A percentile compares a stretch with the other conserved stretches of the same genome.
Evolutionary conservation across 2,329 filamentous ascomycete species (phyloP).

Genomic region (Samsoniella hepiali): DNA sequence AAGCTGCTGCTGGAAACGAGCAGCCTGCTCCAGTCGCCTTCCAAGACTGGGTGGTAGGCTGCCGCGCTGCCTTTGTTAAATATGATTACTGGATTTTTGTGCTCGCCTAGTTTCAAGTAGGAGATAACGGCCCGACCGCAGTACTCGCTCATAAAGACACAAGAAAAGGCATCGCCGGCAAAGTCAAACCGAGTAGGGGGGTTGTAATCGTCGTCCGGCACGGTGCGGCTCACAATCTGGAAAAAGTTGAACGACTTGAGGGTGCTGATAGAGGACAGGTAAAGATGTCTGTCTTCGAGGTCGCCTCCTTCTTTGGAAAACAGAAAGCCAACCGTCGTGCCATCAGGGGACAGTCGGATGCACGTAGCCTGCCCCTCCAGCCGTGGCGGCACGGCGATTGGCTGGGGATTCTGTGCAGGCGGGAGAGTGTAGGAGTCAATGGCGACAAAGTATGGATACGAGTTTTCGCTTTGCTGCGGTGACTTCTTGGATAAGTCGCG

Average conservation of each 20-base stretch:
- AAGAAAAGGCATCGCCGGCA: constrained; percentile 29
- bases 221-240: constrained; percentile 8
- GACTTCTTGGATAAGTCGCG: constrained; percentile 20
- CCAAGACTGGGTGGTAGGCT: constrained; percentile 28
- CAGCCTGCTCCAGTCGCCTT: constrained; percentile 28
- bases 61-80: constrained; percentile 28
- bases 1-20: constrained; percentile 38
- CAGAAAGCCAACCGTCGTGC: constrained; percentile 35
- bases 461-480: constrained; percentile 20
- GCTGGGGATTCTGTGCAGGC: constrained; percentile 23
- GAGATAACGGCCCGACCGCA: constrained; percentile 34
- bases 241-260: constrained; percentile 14
- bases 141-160: constrained; percentile 35
- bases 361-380: constrained; percentile 22
- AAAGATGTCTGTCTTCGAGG: constrained; percentile 29
- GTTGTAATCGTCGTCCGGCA: constrained; percentile 26
- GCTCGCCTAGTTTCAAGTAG: constrained; percentile 31
- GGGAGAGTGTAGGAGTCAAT: constrained; percentile 32
- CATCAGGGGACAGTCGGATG: constrained; percentile 38
- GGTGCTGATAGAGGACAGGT: constrained; percentile 30
- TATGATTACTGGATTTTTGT: constrained; percentile 27
- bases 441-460: constrained; percentile 32
- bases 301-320: constrained; percentile 26
- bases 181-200: constrained; percentile 36
- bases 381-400: constrained; percentile 24